Base-by-base conservation (phyloP, 2,329 filamentous ascomycete genomes). In the Xylaria sp. region DNA sequence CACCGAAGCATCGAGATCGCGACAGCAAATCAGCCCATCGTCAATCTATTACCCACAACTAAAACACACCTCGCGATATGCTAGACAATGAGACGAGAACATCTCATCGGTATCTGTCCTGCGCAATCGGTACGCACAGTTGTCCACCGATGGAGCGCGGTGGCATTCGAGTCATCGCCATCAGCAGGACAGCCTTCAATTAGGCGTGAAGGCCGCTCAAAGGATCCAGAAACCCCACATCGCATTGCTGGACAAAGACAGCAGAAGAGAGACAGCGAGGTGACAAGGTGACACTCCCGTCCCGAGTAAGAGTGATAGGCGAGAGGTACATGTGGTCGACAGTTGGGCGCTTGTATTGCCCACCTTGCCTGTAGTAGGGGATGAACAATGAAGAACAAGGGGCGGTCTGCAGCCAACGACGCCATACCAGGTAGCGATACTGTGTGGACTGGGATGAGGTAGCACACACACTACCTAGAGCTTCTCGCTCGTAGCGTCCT, bases 221-320 rank as follows among this genome's bases (percentile, higher is more conserved):
- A 64, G 67, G 67, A 70, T 70, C 43, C 39, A 25, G 57, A 63
- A 61, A 61, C 64, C 43, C 67, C 64, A 67, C 67, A 64, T 31
- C 25, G 43, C 60, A 39, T 23, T 61, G 62, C 49, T 64, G 41
- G 39, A 31, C 25, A 48, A 28, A 25, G 25, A 20, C 52, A 36
- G 28, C 28, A 28, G 28, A 28, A 28, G 28, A 28, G 28, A 28
- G 28, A 54, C 52, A 36, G 33, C 66, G 48, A 56, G 55, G 63
- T 46, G 66, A 59, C 55, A 59, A 59, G 52, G 63, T 60, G 64
- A 66, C 57, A 4, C 28, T 28, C 28, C 28, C 33, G 28, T 54
- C 51, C 51, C 51, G 51, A 54, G 15, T 36, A 54, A 55, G 52
- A 18, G 18, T 31, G 28, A 49, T 25, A 25, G 15, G 15, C 8